Evolutionary conservation across 2,329 filamentous ascomycete genomes (phyloP).

Genomic region (Zasmidium citrigriseum): DNA sequence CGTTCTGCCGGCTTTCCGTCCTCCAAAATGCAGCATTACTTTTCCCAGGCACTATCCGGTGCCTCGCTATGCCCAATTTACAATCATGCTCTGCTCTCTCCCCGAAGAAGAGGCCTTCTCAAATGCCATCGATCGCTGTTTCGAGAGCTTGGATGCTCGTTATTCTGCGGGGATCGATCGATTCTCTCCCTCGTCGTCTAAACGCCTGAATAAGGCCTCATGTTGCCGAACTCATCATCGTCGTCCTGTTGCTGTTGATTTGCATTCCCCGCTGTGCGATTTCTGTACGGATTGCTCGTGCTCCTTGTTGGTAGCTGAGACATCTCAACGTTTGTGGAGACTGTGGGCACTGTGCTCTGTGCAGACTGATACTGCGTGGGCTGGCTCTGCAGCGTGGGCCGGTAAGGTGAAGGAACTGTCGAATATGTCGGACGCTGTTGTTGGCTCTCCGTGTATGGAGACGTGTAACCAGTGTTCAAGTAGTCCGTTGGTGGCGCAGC

Average conservation of each 20-base stretch:
- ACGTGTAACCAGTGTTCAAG: conserved; percentile 1
- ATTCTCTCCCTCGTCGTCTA: too few relatives aligned
- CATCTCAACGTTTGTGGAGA: conserved; percentile 21
- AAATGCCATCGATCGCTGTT: too few relatives aligned
- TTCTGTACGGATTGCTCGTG: conserved; percentile 28
- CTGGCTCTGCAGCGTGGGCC: conserved; percentile 10
- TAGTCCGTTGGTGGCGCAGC: not conserved
- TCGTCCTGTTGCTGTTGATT: conserved; percentile 14
- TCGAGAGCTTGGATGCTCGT: too few relatives aligned
- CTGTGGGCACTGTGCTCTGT: conserved; percentile 12
- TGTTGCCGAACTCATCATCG: conserved; percentile 22
- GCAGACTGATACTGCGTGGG: conserved; percentile 17
- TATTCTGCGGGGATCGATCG: too few relatives aligned
- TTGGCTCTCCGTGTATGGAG: not conserved
- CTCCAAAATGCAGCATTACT: not conserved
- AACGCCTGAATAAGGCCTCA: conserved; percentile 24
- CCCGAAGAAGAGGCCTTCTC: too few relatives aligned
- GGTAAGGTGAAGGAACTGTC: conserved; percentile 10
- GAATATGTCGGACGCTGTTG: conserved; percentile 8
- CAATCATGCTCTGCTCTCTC: too few relatives aligned
- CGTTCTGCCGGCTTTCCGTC: too few relatives aligned
- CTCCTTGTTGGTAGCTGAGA: conserved; percentile 22
- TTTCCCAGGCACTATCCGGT: not conserved
- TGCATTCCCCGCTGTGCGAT: conserved; percentile 6
- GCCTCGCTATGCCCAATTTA: not conserved